These are phyloP conservation scores for Chimonanthus salicifolius DNA, from an alignment of 164 flowering plant species.

Conservation along the genomic window DNA sequence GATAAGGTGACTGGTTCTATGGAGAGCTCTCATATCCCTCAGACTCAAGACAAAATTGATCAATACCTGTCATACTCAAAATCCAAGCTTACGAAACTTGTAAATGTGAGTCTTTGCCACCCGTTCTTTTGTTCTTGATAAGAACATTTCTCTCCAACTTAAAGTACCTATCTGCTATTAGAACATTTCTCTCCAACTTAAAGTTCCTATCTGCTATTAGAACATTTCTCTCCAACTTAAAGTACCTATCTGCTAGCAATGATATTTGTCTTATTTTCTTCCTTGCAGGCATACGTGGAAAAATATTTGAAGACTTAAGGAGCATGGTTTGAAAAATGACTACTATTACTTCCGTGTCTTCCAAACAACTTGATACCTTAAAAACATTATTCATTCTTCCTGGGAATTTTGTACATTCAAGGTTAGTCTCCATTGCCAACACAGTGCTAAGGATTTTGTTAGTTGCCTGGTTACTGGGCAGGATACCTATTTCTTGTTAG, in stretches of 20 bases:
- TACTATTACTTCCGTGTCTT: neutral
- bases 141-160: neutral
- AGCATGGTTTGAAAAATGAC: neutral
- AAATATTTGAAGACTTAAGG: slow-evolving; percentile 24
- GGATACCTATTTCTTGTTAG: neutral
- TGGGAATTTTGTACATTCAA: slow-evolving; percentile 4
- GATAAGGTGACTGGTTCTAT: slow-evolving; percentile 69
- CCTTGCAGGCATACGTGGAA: slow-evolving; percentile 38
- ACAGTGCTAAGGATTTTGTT: neutral
- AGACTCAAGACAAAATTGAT: slow-evolving; percentile 73
- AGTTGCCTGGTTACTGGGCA: neutral
- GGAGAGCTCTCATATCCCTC: slow-evolving; percentile 56
- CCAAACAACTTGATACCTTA: neutral
- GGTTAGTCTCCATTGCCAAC: neutral
- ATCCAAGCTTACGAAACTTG: slow-evolving; percentile 75
- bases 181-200: neutral
- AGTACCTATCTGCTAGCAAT: neutral
- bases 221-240: neutral
- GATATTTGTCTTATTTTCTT: neutral
- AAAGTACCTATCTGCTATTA: no score
- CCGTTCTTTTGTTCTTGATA: no score
- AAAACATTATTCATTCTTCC: neutral
- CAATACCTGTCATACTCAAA: slow-evolving; percentile 65
- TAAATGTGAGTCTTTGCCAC: slow-evolving; percentile 46
- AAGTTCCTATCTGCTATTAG: no score